Evolutionary conservation across 2,329 filamentous ascomycete genomes (phyloP), one percentile per base, ranked within the genome.

Genomic region (Colletotrichum filicis): DNA sequence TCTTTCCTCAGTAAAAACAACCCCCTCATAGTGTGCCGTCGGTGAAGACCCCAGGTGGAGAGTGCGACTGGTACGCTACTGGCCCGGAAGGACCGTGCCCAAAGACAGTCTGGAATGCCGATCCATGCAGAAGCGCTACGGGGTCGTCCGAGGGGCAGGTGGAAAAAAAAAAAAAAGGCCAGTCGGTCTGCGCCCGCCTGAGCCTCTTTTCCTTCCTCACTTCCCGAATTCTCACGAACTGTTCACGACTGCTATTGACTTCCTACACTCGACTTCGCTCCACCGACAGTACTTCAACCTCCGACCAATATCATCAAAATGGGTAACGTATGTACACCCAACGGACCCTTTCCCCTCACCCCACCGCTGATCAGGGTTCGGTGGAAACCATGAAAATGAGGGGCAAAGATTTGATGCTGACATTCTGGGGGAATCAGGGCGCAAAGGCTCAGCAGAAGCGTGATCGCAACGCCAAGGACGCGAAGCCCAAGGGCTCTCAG

Each of bases 391-490:
- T 1, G 57, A 53, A 70, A 74, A 55, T 73, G 67, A 66, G 67
- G 66, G 71, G 71, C 60, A 49, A 26, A 26, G 19, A 37, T 46
- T 46, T 28, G 56, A 65, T 66, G 67, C 71, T 73, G 71, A 73
- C 67, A 66, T 63, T 55, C 63, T 19, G 60, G 66, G 16, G 26
- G 26, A 49, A 49, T 66, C 58, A 91, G 89, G 91, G 91, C 85
- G 89, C 89, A 82, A 92, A 91, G 83, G 90, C 91, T 81, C 86
- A 88, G 81, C 90, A 92, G 84, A 93, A 93, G 90, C 92, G 92
- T 76, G 92, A 93, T 82, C 92, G 92, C 83, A 91, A 91, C 81
- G 85, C 86, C 76, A 92, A 93, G 83, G 89, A 92, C 75, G 81
- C 81, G 75, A 89, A 87, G 79, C 84, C 82, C 65, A 83, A 81